Percentiles rank a stretch among this genome's conserved stretches.
These are phyloP conservation scores for Sporothrix phasma DNA, from an alignment of 2,329 filamentous ascomycete genomes.

Conservation along the genomic window DNA sequence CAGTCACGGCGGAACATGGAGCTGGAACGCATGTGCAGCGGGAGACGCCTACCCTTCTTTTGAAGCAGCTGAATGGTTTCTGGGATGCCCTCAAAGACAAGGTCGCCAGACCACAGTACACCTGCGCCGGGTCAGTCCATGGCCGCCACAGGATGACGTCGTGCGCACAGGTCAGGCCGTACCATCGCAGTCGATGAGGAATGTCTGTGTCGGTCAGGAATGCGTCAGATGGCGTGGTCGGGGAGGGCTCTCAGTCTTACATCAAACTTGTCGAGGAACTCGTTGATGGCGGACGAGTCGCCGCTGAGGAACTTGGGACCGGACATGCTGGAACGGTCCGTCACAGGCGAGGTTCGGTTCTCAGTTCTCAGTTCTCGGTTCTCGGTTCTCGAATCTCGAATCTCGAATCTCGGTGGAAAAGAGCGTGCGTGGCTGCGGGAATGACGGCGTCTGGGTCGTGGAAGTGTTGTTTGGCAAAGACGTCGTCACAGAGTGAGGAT, in stretches of 20 bases:
- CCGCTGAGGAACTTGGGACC: conserved; percentile 62
- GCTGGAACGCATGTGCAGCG: too few relatives aligned
- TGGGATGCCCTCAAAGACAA: conserved; percentile 73
- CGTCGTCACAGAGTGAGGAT: too few relatives aligned
- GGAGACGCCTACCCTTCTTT: conserved; percentile 54
- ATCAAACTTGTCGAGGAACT: conserved; percentile 86
- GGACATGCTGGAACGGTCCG: conserved; percentile 4
- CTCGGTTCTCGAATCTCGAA: too few relatives aligned
- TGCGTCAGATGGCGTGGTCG: too few relatives aligned
- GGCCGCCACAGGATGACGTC: neutral
- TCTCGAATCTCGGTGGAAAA: neutral
- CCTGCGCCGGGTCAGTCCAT: conserved; percentile 40
- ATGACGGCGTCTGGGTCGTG: neutral
- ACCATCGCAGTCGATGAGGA: conserved; percentile 98
- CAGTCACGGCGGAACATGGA: neutral
- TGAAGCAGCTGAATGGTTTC: conserved; percentile 79
- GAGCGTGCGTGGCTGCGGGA: too few relatives aligned
- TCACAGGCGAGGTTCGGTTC: neutral
- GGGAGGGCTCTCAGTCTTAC: conserved; percentile 41
- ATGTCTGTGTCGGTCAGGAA: conserved; percentile 49
- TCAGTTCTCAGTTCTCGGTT: too few relatives aligned
- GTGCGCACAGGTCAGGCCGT: conserved; percentile 21
- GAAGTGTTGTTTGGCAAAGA: too few relatives aligned
- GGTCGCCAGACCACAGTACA: conserved; percentile 92
- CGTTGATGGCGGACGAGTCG: conserved; percentile 63